These are phyloP conservation scores for Hydrangea macrophylla DNA, from an alignment of 148 eudicot species.

Conservation along the genomic window DNA sequence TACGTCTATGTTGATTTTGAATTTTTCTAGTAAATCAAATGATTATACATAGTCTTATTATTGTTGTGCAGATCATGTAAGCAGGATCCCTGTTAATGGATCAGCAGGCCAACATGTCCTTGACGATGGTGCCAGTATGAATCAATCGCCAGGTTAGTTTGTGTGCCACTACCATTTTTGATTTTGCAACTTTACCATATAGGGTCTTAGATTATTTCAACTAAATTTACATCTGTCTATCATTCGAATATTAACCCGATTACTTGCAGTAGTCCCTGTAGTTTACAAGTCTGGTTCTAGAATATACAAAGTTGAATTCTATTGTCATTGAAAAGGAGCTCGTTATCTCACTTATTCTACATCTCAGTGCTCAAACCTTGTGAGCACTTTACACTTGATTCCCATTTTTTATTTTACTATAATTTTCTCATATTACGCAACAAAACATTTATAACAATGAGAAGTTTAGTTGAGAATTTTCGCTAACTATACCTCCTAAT, in stretches of 20 bases:
- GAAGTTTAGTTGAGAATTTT: background rate
- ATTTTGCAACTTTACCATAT: background rate
- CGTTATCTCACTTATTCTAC: too few species aligned
- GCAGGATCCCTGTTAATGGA: slow-evolving; percentile 23
- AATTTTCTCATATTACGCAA: too few species aligned
- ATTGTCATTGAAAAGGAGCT: too few species aligned
- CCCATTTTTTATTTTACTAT: too few species aligned
- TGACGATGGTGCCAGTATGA: slow-evolving; percentile 23
- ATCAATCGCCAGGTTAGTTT: slow-evolving; percentile 36
- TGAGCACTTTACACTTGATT: too few species aligned
- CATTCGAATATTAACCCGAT: background rate
- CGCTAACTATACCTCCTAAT: background rate
- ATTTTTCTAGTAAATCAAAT: slow-evolving; percentile 5
- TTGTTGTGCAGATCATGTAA: slow-evolving; percentile 28
- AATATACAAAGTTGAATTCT: too few species aligned
- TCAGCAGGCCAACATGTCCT: slow-evolving; percentile 18
- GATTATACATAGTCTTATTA: background rate
- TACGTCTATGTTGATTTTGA: background rate
- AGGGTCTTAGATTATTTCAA: background rate
- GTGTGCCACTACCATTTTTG: background rate
- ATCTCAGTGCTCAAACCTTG: too few species aligned
- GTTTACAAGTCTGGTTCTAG: background rate
- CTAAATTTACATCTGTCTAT: too few species aligned
- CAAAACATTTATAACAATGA: background rate
- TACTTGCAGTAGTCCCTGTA: background rate